Evolutionary conservation across 1,139 yeast genomes (phyloP).

Genomic region (Taphrina deformans): DNA sequence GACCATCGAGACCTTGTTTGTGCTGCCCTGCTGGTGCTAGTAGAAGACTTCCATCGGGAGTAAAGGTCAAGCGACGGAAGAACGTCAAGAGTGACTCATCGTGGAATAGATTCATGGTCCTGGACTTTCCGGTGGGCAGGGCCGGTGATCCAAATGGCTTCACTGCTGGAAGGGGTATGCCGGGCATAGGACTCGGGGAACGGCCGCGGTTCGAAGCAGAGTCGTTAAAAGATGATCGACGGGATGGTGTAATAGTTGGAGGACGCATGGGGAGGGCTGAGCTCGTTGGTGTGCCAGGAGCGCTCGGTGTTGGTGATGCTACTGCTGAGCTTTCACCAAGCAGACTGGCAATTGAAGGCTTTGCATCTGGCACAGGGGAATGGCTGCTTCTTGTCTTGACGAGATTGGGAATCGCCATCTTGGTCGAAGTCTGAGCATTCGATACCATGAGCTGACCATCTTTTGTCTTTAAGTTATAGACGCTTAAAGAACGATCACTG

Average conservation of each 20-base stretch:
- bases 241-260: conserved; percentile 40
- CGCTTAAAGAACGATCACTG: conserved; percentile 78
- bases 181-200: conserved; percentile 41
- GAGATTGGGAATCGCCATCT: conserved; percentile 15
- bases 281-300: conserved; percentile 40
- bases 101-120: conserved; percentile 54
- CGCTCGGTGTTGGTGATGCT: conserved; percentile 39
- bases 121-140: not conserved
- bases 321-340: conserved; percentile 8
- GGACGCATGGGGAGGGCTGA: conserved; percentile 30
- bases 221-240: conserved; percentile 42
- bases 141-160: conserved; percentile 46
- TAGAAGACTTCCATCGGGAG: conserved; percentile 84
- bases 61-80: conserved; percentile 77
- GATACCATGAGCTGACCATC: conserved; percentile 37
- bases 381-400: conserved; percentile 22
- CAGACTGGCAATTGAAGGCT: not conserved
- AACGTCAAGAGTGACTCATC: conserved; percentile 87
- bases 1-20: conserved; percentile 42
- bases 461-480: conserved; percentile 49
- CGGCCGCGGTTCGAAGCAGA: conserved; percentile 39
- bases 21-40: conserved; percentile 81
- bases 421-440: conserved; percentile 30
- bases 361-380: conserved; percentile 24
- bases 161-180: conserved; percentile 50